Percentiles rank a stretch among this genome's conserved stretches.
phyloP scores from a whole-genome alignment of 176 grass and related monocot species.

The Thalia dealbata region DNA sequence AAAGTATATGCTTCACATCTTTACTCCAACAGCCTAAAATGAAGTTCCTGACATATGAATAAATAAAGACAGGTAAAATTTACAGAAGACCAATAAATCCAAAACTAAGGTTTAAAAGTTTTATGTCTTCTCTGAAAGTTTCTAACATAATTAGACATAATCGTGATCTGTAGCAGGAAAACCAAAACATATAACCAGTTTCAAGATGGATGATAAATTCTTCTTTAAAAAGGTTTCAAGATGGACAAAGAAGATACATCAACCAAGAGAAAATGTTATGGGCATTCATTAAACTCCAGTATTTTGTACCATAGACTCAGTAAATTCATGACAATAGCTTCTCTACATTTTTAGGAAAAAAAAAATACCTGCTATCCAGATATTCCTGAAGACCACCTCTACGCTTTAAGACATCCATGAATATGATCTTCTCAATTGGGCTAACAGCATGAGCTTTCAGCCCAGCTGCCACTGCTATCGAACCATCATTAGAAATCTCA shows the following conservation, averaged over 20 bases:
- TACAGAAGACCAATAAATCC: slow-evolving; percentile 8
- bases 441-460: slow-evolving; percentile 56
- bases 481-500: slow-evolving; percentile 30
- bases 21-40: slow-evolving; percentile 80
- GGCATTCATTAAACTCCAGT: not conserved
- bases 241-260: not conserved
- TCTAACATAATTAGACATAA: not conserved
- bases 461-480: slow-evolving; percentile 66
- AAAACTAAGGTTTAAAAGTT: not conserved
- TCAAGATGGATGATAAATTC: not conserved
- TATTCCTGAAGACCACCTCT: slow-evolving; percentile 89
- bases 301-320: too few species aligned
- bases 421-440: slow-evolving; percentile 91
- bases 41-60: slow-evolving; percentile 65
- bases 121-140: too few species aligned
- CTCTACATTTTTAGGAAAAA: not conserved
- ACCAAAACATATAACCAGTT: not conserved
- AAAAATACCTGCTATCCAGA: slow-evolving; percentile 73
- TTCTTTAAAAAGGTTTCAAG: not conserved
- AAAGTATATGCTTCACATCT: slow-evolving; percentile 72
- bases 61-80: slow-evolving; percentile 19
- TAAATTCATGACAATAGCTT: not conserved
- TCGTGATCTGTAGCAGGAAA: not conserved
- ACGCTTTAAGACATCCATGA: slow-evolving; percentile 79
- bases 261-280: not conserved